Evolutionary conservation across 2,329 filamentous ascomycete species (phyloP).

Genomic region (Alternaria rosae): DNA sequence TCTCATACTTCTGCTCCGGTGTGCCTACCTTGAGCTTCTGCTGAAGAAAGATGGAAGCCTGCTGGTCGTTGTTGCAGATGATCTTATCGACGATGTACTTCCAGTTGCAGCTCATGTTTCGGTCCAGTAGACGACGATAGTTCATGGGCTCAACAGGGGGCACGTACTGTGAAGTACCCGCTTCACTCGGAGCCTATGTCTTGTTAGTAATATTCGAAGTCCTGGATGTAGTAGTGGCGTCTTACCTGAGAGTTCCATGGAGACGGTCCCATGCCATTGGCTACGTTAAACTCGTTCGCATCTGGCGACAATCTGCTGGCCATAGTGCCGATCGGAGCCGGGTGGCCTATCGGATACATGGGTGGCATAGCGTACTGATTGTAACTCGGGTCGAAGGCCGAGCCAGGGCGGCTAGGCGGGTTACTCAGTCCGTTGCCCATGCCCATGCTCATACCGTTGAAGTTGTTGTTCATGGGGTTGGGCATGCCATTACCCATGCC

Average conservation of each 20-base stretch:
- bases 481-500: conserved; percentile 23
- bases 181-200: conserved; percentile 35
- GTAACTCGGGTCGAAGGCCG: conserved; percentile 47
- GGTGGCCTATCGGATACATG: conserved; percentile 39
- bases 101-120: conserved; percentile 98
- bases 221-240: background rate
- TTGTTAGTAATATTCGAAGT: conserved; percentile 8
- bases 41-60: conserved; percentile 97
- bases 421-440: conserved; percentile 32
- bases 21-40: conserved; percentile 99
- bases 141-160: conserved; percentile 91
- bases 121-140: conserved; percentile 92
- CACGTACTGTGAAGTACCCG: conserved; percentile 69
- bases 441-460: conserved; percentile 14
- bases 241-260: conserved; percentile 52
- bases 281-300: conserved; percentile 55
- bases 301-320: conserved; percentile 55
- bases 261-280: conserved; percentile 38
- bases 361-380: conserved; percentile 42
- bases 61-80: conserved; percentile 98
- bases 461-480: conserved; percentile 12
- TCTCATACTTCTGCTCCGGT: conserved; percentile 93
- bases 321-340: conserved; percentile 49
- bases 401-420: conserved; percentile 47
- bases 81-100: conserved; percentile 99